phyloP scores from a whole-genome alignment of 345 rosid genomes.

The Syzygium aqueum region DNA sequence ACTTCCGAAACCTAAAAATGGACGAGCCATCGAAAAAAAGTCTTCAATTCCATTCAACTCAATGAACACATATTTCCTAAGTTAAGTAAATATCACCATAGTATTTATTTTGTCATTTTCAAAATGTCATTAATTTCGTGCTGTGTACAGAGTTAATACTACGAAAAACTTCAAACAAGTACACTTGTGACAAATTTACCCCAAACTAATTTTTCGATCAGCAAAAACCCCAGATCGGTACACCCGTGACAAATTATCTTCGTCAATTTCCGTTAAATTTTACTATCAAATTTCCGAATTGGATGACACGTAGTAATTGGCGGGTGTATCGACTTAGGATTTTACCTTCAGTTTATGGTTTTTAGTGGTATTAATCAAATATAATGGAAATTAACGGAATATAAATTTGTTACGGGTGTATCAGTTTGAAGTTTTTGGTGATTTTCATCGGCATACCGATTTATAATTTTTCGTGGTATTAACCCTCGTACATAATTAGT shows the following conservation, averaged over 20 bases:
- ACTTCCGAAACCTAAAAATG: background rate
- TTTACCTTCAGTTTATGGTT: rapidly evolving
- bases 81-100: background rate
- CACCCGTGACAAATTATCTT: too few relatives aligned
- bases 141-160: background rate
- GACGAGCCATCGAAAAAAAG: background rate
- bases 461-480: too few relatives aligned
- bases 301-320: too few relatives aligned
- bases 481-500: too few relatives aligned
- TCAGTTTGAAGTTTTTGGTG: too few relatives aligned
- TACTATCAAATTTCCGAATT: too few relatives aligned
- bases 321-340: rapidly evolving
- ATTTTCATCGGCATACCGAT: too few relatives aligned
- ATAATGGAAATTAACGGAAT: rapidly evolving
- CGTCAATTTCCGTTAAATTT: too few relatives aligned
- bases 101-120: background rate
- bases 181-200: too few relatives aligned
- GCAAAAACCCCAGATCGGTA: too few relatives aligned
- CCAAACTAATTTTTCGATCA: too few relatives aligned
- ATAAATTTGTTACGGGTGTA: too few relatives aligned
- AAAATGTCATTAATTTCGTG: background rate
- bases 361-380: rapidly evolving
- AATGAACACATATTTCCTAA: background rate
- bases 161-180: rapidly evolving
- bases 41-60: background rate